Evolutionary conservation across 2,329 filamentous ascomycete species (phyloP).

Genomic region (Cordyceps fumosorosea): DNA sequence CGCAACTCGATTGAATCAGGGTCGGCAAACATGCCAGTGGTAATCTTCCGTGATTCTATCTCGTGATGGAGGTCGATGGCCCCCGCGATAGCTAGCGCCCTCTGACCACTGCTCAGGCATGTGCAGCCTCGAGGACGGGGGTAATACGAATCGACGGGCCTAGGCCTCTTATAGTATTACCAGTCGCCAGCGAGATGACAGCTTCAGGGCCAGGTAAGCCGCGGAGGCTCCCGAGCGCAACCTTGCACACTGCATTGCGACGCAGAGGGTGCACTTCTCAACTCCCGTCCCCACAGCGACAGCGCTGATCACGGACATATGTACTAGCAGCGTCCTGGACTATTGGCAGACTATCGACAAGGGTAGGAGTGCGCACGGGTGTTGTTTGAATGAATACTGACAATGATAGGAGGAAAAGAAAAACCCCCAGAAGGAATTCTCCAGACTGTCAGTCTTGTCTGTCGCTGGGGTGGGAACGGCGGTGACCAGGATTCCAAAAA

Average conservation of each 20-base stretch:
- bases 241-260: too few species aligned
- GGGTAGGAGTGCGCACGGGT: background rate
- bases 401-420: background rate
- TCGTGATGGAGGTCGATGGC: background rate
- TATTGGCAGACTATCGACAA: background rate
- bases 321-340: background rate
- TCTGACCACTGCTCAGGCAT: background rate
- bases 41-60: background rate
- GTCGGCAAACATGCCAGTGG: background rate
- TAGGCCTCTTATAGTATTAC: background rate
- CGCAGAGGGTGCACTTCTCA: background rate
- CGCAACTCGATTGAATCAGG: background rate
- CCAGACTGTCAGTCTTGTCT: background rate
- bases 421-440: background rate
- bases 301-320: background rate
- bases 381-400: background rate
- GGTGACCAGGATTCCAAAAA: background rate
- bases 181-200: background rate
- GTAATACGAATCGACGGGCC: background rate
- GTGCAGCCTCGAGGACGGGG: background rate
- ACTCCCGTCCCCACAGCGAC: background rate
- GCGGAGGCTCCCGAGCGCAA: background rate
- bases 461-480: background rate
- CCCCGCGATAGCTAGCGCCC: background rate
- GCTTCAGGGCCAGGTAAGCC: too few species aligned